Evolutionary conservation across 2,329 filamentous ascomycete species (phyloP), one percentile per base, ranked within the genome.

Genomic region (Graphium sp.): DNA sequence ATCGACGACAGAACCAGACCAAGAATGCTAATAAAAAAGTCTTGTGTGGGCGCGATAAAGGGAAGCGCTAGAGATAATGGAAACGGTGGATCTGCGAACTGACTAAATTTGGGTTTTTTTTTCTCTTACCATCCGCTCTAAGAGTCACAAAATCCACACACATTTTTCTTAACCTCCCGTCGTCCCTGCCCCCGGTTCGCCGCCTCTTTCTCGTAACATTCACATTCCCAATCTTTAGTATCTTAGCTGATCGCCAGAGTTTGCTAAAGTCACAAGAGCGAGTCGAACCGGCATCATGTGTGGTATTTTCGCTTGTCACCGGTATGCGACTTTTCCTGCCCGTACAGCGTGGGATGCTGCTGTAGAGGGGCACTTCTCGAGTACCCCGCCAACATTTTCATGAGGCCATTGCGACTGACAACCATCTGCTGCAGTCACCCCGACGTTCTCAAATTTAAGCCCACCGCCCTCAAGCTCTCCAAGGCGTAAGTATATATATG

Each of bases 361-460:
- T 18, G 22, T 31, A 25, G 32, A 19, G 32, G 28, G 28, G 32
- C 32, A 34, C 21, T 18, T 26, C 18, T 29, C 18, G 18, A 26
- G 19, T 32, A 28, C 30, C 30, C 30, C 20, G 24, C 27, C 30
- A 26, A 22, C 12, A 18, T 22, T 18, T 12, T 23, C 29, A 18
- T 18, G 8, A n/a, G 12, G 21, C 16, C 11, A 18, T 22, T 17
- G 14, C 10, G 18, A 23, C 27, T 30, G 15, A 22, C 30, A 21
- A 18, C 21, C 22, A 20, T 26, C n/a, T 10, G 5, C 18, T 40
- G 39, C 39, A 74, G 71, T 61, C 85, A 95, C 52, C 85, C 87
- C 39, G 81, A 94, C 70, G 83, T 94, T 47, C 74, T 81, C 49
- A 85, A 84, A 49, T 95, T 95, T 67, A 94, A 94, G 73, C 79